Percentiles rank a stretch among this genome's conserved stretches.
These are phyloP conservation scores for Trametes polyzona DNA, from an alignment of 1,284 basidiomycete genomes.

Conservation along the genomic window DNA sequence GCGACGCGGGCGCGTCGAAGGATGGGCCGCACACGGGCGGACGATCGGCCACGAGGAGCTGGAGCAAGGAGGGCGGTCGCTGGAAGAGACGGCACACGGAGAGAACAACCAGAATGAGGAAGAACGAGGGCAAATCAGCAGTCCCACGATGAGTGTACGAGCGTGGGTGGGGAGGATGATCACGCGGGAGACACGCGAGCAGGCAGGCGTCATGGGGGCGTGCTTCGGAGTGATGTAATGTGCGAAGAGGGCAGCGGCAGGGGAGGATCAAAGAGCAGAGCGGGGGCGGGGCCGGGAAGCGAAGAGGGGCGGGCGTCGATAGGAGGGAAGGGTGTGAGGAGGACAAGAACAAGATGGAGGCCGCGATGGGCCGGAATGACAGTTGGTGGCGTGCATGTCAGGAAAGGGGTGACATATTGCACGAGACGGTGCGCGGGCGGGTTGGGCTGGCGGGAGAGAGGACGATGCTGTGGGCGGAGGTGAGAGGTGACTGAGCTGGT, in stretches of 20 bases:
- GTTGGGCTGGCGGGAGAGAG: not conserved
- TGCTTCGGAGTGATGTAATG: slow-evolving; percentile 26
- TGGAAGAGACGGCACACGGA: not conserved
- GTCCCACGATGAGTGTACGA: too few relatives aligned
- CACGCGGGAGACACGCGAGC: slow-evolving; percentile 26
- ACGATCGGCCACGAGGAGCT: not conserved
- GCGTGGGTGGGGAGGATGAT: slow-evolving; percentile 10
- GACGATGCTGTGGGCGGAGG: not conserved
- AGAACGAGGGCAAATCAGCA: not conserved
- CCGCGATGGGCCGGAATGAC: slow-evolving; percentile 8
- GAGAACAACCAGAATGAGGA: too few relatives aligned
- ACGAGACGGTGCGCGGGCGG: not conserved
- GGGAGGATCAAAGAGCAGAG: slow-evolving; percentile 9
- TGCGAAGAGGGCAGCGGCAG: not conserved
- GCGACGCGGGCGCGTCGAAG: slow-evolving; percentile 8
- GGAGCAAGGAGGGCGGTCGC: not conserved
- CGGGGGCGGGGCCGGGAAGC: slow-evolving; percentile 16
- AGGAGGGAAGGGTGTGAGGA: slow-evolving; percentile 1
- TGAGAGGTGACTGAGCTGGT: not conserved
- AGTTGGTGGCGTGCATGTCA: slow-evolving; percentile 19
- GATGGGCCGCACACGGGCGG: not conserved
- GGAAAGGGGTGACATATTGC: not conserved
- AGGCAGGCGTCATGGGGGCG: slow-evolving; percentile 11
- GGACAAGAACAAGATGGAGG: slow-evolving; percentile 5
- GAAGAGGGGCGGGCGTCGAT: slow-evolving; percentile 16